These are phyloP conservation scores for Leccinum incarnatum DNA, from an alignment of 768 basidiomycete genomes.

Conservation along the genomic window DNA sequence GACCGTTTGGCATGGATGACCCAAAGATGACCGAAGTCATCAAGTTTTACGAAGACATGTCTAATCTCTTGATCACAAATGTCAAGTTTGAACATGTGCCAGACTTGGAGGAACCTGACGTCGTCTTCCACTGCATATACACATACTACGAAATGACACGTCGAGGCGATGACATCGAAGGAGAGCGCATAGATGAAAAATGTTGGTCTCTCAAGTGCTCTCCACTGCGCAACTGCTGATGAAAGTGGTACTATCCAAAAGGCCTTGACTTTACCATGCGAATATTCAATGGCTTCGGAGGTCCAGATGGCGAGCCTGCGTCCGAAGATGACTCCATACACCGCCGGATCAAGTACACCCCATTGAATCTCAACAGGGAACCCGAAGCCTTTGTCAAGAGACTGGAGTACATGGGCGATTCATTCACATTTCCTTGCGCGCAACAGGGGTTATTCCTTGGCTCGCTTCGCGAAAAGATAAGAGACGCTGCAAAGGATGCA, in stretches of 20 bases:
- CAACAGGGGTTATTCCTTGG: conserved; percentile 69
- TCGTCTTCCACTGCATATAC: conserved; percentile 69
- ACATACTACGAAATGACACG: conserved; percentile 41
- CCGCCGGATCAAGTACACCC: conserved; percentile 51
- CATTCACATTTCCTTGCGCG: conserved; percentile 66
- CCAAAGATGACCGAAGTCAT: conserved; percentile 61
- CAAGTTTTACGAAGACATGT: conserved; percentile 82
- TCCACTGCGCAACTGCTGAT: conserved; percentile 1
- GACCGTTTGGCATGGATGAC: conserved; percentile 44
- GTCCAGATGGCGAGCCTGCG: conserved; percentile 31
- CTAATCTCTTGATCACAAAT: conserved; percentile 69
- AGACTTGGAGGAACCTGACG: conserved; percentile 40
- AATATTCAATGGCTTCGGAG: conserved; percentile 39
- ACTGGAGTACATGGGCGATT: conserved; percentile 57
- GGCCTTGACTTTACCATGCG: conserved; percentile 62
- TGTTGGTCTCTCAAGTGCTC: conserved; percentile 15
- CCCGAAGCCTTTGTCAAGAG: conserved; percentile 49
- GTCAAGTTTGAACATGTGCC: conserved; percentile 45
- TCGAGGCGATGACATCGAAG: conserved; percentile 31
- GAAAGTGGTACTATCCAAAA: conserved; percentile 24
- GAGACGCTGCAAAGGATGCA: conserved; percentile 31
- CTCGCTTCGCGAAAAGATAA: conserved; percentile 54
- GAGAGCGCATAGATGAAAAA: conserved; percentile 36
- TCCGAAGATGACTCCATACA: conserved; percentile 33
- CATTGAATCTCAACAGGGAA: conserved; percentile 64